phyloP scores from a whole-genome alignment of 768 basidiomycete genomes.

The Terana coerulea region DNA sequence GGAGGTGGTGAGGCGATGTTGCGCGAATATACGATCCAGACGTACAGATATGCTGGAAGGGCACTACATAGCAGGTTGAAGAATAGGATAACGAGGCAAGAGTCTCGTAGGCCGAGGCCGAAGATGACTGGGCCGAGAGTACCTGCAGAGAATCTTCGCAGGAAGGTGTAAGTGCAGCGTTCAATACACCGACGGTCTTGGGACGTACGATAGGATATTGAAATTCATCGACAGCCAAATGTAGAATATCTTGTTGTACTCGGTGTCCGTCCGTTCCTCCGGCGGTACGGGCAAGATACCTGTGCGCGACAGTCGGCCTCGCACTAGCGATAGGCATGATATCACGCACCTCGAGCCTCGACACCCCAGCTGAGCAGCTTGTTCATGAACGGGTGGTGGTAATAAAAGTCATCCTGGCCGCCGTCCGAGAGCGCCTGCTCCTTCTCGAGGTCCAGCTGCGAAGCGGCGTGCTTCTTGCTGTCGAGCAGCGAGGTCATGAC shows the following conservation, averaged over 20 bases:
- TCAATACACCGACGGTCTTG: not conserved
- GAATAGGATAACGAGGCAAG: conserved; percentile 42
- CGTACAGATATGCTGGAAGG: conserved; percentile 42
- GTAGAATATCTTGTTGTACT: conserved; percentile 39
- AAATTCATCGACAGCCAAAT: conserved; percentile 38
- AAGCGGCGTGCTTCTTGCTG: not conserved
- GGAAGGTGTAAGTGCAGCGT: not conserved
- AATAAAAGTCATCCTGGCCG: not conserved
- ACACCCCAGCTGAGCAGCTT: conserved; percentile 29
- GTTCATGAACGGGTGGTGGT: conserved; percentile 6
- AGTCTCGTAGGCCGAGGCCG: conserved; percentile 40
- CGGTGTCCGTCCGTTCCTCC: conserved; percentile 33
- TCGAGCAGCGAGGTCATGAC: not conserved
- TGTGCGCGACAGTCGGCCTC: not conserved
- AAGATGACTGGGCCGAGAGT: conserved; percentile 43
- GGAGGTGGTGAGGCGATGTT: not conserved
- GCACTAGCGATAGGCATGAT: not conserved
- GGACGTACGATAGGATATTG: conserved; percentile 36
- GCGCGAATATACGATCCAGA: not conserved
- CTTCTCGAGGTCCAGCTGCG: conserved; percentile 7
- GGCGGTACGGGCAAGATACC: conserved; percentile 34
- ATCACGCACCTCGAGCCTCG: conserved; percentile 28
- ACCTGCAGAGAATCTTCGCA: conserved; percentile 46
- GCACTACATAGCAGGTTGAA: conserved; percentile 42
- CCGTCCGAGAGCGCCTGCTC: conserved; percentile 2